Base-by-base conservation (phyloP, 2,329 filamentous ascomycete species). In the Pseudocercospora musae region DNA sequence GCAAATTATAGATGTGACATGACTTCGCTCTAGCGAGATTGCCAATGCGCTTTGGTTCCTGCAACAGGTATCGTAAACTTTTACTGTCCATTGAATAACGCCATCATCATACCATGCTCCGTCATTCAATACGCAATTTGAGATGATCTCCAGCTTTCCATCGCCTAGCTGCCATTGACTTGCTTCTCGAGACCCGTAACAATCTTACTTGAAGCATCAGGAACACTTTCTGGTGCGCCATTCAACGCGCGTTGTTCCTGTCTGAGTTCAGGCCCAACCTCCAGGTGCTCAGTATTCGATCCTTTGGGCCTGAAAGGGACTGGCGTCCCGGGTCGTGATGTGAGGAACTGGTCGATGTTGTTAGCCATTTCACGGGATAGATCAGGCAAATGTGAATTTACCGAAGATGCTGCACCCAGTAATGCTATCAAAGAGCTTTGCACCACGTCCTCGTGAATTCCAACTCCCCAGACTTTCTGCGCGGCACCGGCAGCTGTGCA, bases 371-470 rank as follows among this genome's bases (percentile, higher is more conserved):
- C 25, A 4, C 23, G 25, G 2, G 7, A 20, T 10, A 57, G 6
- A 11, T 15, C 37, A 21, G 31, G 29, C 23, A 18, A 18, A 21
- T 27, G 20, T 27, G n/a, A n/a, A 84, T 89, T 85, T 81, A 96
- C 92, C 73, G 90, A 94, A 76, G 87, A 91, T 58, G 93, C 92
- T 55, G 92, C 93, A 69, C 89, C 90, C 75, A 96, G 81, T 69
- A 96, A 81, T 62, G 93, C 93, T 75, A 92, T 90, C 73, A 97
- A 84, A 76, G 89, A 93, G 71, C 91, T 92, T 77, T 96, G 91
- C 20, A 96, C 91, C 64, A 96, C 91, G 80, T 96, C 94, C 75
- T 94, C 89, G 75, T 97, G 91, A 70, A 97, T 91, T 33, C 91
- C 92, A 6, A 96, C 89, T 69, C 92, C 92, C 92, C 92, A 96